Percentiles rank a stretch among this genome's conserved stretches.
Evolutionary conservation across 1,139 yeast species (phyloP).

Genomic region (Zygosaccharomyces pseudobailii): DNA sequence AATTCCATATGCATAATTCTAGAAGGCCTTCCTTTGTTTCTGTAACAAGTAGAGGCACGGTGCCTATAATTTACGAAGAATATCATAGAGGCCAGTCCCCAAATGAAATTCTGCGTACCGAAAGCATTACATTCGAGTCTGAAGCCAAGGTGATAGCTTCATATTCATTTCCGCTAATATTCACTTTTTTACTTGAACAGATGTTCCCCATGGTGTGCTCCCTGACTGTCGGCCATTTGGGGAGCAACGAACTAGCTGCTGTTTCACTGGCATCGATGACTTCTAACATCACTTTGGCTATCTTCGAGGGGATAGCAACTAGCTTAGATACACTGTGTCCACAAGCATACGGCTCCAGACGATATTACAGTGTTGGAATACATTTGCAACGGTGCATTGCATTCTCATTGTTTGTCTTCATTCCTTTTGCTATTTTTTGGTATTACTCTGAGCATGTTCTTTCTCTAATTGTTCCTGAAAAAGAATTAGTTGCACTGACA

Average conservation of each 20-base stretch:
- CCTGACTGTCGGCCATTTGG: constrained; percentile 68
- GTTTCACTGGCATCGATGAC: constrained; percentile 88
- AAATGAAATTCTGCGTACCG: constrained; percentile 42
- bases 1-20: constrained; percentile 18
- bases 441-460: constrained; percentile 58
- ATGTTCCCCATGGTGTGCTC: constrained; percentile 67
- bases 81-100: constrained; percentile 33
- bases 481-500: constrained; percentile 60
- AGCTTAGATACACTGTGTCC: constrained; percentile 86
- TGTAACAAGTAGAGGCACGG: constrained; percentile 32
- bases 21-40: constrained; percentile 29
- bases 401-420: constrained; percentile 49
- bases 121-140: constrained; percentile 41
- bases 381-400: constrained; percentile 62
- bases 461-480: constrained; percentile 44
- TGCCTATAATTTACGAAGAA: constrained; percentile 32
- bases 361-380: constrained; percentile 53
- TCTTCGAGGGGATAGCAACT: constrained; percentile 85
- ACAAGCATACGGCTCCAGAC: constrained; percentile 73
- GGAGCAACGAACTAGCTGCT: constrained; percentile 68
- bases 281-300: constrained; percentile 74
- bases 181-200: constrained; percentile 68
- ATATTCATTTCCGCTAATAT: constrained; percentile 58
- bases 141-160: constrained; percentile 49
- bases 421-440: constrained; percentile 64